Base-by-base conservation (phyloP, 106 monocot genomes). In the Allium sativum region DNA sequence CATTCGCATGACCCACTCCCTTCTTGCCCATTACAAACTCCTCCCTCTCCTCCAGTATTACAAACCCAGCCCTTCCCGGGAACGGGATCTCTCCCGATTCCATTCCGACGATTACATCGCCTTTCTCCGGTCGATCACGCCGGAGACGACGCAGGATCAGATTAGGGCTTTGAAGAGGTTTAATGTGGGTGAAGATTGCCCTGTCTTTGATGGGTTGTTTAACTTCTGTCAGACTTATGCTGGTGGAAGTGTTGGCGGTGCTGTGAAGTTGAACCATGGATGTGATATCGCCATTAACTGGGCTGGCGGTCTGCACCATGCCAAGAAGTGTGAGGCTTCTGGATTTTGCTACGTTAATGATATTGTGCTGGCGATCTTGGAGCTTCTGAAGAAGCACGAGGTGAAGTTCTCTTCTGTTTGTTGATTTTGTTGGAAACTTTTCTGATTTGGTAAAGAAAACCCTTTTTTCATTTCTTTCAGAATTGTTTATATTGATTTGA, bases 341-440 rank as follows among this genome's bases (percentile, higher is more conserved):
- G 86, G 86, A 19, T 86, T 86, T 18, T 86, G 86, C 58, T 86
- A 86, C 21, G 86, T 86, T 1, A 86, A 86, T n/a, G 86, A 86
- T 53, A 86, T 86, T 21, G 86, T 86, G 0, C 72, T 86, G 7
- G 86, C 86, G 16, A 86, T 86, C 17, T 65, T 86, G 0, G 86
- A 86, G 75, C 65, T 86, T 14, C 73, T 86, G 21, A 86, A 82
- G 63, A 69, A 62, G 18, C 78, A 86, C 9, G 82, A 86, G 79
- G 86, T 86, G 31, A 31, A 31, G 31, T 31, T 31, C 5, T 31
- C 31, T 31, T 0, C 5, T 31, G 31, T 31, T 2, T 31, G 22
- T 58, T 11, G 10, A 12, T 13, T 58, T 19, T 58, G 31, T 11
- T 21, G 9, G 18, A 31, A 31, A 12, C 22, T 22, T 58, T 21